Base-by-base conservation (phyloP, 2,329 filamentous ascomycete species). In the Aspergillus sp. region DNA sequence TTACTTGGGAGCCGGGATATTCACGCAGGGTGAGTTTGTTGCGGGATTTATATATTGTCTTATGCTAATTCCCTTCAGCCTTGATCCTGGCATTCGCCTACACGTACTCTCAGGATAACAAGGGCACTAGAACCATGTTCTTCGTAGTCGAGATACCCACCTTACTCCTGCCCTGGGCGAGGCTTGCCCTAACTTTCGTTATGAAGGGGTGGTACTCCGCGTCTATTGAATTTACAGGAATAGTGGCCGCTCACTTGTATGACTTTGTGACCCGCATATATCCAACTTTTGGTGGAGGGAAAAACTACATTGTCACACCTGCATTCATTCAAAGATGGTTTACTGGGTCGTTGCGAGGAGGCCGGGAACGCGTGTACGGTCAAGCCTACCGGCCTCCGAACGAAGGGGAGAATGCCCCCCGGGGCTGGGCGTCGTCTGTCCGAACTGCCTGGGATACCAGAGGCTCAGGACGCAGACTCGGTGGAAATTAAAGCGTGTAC, bases 201-300 rank as follows among this genome's bases (percentile, higher is more conserved):
- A 84, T 89, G 70, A 80, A 77, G 5, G 87, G 88, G 11, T 80
- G 81, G 37, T 64, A 73, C 3, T 76, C 76, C 17, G 82, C 89
- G 11, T 70, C 89, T 56, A 68, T 87, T 4, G 87, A 96, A 69
- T 74, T 86, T 4, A 90, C 85, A 34, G 95, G 95, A n/a, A 81
- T 99, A 11, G 63, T 96, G 44, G 90, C 93, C 12, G 93, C 93
- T 4, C 95, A 99, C 73, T 69, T 95, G 19, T 96, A 91, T 75
- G 90, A 98, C 72, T 99, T 98, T 70, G 75, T 97, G 50, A 91
- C 90, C 2, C 85, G 90, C 49, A 82, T 97, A 42, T 98, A 92
- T 81, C 95, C 95, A 5, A 86, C 90, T 55, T 95, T 95, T 70
- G 93, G 92, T 33, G 90, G 90, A 56, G 95, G 95, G 0, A 81